Evolutionary conservation across 2,329 filamentous ascomycete species (phyloP).

Genomic region (Lecanicillium sp.): DNA sequence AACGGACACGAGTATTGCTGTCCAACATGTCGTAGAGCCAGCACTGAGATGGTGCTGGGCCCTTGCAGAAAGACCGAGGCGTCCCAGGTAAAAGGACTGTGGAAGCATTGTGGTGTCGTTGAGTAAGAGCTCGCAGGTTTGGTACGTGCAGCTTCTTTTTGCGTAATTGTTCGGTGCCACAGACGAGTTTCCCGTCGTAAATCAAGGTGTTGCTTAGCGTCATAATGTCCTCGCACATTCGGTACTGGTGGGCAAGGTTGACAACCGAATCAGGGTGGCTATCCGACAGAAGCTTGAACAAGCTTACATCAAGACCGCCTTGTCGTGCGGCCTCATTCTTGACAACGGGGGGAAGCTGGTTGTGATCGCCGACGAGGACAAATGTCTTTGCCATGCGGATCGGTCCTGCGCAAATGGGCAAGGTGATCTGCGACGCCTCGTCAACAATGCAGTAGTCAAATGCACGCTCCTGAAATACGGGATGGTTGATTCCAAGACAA

Average conservation of each 20-base stretch:
- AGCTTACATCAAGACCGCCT: constrained; percentile 82
- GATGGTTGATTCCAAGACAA: constrained; percentile 85
- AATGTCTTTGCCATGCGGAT: constrained; percentile 91
- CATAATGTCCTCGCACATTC: constrained; percentile 98
- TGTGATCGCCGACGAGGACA: constrained; percentile 92
- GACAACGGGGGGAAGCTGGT: constrained; percentile 89
- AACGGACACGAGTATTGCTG: constrained; percentile 68
- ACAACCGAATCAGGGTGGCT: constrained; percentile 81
- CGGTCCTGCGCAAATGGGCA: constrained; percentile 89
- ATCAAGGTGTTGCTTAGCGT: constrained; percentile 86
- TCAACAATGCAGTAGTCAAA: constrained; percentile 99
- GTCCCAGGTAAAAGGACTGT: constrained; percentile 36
- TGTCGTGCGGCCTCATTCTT: constrained; percentile 82
- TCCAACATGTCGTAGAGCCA: constrained; percentile 71
- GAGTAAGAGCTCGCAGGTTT: constrained; percentile 53
- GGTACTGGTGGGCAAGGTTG: constrained; percentile 91
- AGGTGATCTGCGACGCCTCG: constrained; percentile 93
- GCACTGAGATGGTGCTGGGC: constrained; percentile 48
- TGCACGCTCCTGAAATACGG: constrained; percentile 76
- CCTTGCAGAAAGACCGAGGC: constrained; percentile 50
- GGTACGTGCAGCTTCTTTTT: constrained; percentile 62
- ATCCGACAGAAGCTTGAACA: constrained; percentile 92
- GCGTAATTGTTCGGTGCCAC: constrained; percentile 73
- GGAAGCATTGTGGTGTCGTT: constrained; percentile 51
- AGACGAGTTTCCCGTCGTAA: constrained; percentile 85